A percentile compares a stretch with the other conserved stretches of the same genome.
Evolutionary conservation across 345 rosid species (phyloP).

Genomic region (Camelina neglecta): DNA sequence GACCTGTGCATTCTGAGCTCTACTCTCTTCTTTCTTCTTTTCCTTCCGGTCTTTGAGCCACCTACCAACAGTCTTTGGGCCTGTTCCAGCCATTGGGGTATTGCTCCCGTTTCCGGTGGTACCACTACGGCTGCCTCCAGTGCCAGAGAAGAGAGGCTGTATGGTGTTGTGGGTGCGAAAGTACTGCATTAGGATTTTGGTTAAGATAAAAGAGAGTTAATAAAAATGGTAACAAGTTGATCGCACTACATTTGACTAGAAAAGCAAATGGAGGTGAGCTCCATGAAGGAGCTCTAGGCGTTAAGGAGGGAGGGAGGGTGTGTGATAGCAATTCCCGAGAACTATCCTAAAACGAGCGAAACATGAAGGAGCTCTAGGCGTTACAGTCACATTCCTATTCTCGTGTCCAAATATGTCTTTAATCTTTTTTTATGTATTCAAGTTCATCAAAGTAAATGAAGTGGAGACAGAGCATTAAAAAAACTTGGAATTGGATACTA

Average conservation of each 20-base stretch:
- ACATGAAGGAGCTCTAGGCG: conserved; percentile 1
- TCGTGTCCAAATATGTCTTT: neutral
- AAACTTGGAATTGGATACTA: neutral
- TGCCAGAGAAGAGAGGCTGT: conserved; percentile 73
- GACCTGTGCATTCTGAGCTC: conserved; percentile 87
- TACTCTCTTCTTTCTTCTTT: conserved; percentile 88
- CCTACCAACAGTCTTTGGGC: conserved; percentile 85
- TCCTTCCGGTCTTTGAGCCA: conserved; percentile 97
- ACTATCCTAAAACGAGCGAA: neutral
- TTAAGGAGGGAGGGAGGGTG: too few relatives aligned
- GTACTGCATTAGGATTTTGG: conserved; percentile 48
- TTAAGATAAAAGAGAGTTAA: neutral
- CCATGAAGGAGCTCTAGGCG: too few relatives aligned
- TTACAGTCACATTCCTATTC: conserved; percentile 5
- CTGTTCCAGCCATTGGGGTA: conserved; percentile 58
- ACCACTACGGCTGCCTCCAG: conserved; percentile 59
- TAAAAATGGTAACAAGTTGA: neutral
- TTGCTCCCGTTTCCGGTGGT: conserved; percentile 54
- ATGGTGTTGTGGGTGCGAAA: conserved; percentile 83
- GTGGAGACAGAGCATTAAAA: conserved; percentile 18
- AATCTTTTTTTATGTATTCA: neutral
- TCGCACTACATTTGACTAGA: neutral
- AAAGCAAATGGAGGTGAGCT: neutral
- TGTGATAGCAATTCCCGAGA: too few relatives aligned
- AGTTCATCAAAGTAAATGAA: conserved; percentile 13